Evolutionary conservation across 305 asterid species (phyloP), one percentile per base, ranked within the genome.

Genomic region (Nicotiana rustica): DNA sequence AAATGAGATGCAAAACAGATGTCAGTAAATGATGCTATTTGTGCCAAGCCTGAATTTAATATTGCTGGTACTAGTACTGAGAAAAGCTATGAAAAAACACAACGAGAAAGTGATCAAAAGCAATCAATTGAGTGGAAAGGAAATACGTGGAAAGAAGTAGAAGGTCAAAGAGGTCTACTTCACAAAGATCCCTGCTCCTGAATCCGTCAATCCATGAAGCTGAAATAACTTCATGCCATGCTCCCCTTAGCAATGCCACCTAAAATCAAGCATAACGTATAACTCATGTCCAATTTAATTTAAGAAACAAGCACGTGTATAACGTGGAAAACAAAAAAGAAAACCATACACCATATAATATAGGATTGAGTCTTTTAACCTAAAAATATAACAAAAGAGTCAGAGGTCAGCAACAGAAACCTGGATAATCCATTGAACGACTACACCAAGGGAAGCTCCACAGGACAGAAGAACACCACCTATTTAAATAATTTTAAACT

Each of bases 381-480:
- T 71, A 21, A 44, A 71, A 71, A 21, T 44, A 21, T 44, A 71
- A 12, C 18, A 4, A 36, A 69, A 60, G 49, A 78, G 77, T 17
- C 14, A 8, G 19, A 31, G 69, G 18, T 57, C 35, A 79, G 68
- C 41, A 49, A 76, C 69, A 41, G 67, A 44, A 49, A 89, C 92
- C 92, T 90, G 91, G 77, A 82, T 81, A 83, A 86, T 80, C 90
- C 91, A 90, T 80, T 90, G 90, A 75, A 90, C 71, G 79, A 85
- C 83, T 84, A 84, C 60, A 77, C 92, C 91, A 67, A 90, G 69
- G 69, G 92, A 86, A 82, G 83, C 88, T 66, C 87, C 89, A 12
- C 33, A 77, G 65, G 92, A 82, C 55, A 88, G 10, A 55, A 88
- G 75, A 82, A 75, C 81, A 69, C 86, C 90, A 36, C 91, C 92